Evolutionary conservation across 371 early-diverging fungal species (phyloP).

Genomic region (Mucor piriformis): DNA sequence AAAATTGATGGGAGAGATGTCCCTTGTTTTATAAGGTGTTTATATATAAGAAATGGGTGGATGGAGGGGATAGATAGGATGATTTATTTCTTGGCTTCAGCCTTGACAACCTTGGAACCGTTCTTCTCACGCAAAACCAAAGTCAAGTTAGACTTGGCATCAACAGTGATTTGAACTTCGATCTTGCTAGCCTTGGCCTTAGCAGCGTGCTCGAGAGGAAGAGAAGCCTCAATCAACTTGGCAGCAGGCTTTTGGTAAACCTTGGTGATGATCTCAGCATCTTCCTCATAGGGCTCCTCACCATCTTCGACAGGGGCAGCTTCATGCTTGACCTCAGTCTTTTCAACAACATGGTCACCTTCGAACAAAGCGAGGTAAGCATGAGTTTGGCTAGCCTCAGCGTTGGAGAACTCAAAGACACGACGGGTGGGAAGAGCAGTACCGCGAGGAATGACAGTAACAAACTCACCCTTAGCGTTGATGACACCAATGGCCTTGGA

Average conservation of each 20-base stretch:
- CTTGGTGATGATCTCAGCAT: slow-evolving; percentile 54
- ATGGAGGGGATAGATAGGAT: background rate
- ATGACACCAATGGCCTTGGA: slow-evolving; percentile 80
- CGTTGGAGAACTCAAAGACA: slow-evolving; percentile 70
- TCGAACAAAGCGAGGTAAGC: slow-evolving; percentile 85
- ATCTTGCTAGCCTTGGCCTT: slow-evolving; percentile 58
- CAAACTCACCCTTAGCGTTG: slow-evolving; percentile 72
- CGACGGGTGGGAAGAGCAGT: slow-evolving; percentile 88
- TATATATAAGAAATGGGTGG: background rate
- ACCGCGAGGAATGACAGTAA: slow-evolving; percentile 77
- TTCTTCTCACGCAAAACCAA: slow-evolving; percentile 65
- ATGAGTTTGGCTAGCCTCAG: slow-evolving; percentile 70
- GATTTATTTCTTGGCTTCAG: slow-evolving; percentile 41
- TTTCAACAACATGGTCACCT: slow-evolving; percentile 67
- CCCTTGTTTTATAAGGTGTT: background rate
- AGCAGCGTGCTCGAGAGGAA: slow-evolving; percentile 55
- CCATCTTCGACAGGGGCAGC: slow-evolving; percentile 58
- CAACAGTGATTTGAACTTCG: slow-evolving; percentile 63
- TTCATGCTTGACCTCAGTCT: slow-evolving; percentile 60
- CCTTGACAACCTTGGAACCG: slow-evolving; percentile 57
- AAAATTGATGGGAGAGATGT: background rate
- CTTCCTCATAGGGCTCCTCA: slow-evolving; percentile 53
- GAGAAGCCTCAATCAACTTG: slow-evolving; percentile 58
- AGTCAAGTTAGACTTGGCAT: slow-evolving; percentile 52
- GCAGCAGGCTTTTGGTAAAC: slow-evolving; percentile 59